Conservation (phyloP, 176 grass and related monocot genomes). For the Ananas comosus region DNA sequence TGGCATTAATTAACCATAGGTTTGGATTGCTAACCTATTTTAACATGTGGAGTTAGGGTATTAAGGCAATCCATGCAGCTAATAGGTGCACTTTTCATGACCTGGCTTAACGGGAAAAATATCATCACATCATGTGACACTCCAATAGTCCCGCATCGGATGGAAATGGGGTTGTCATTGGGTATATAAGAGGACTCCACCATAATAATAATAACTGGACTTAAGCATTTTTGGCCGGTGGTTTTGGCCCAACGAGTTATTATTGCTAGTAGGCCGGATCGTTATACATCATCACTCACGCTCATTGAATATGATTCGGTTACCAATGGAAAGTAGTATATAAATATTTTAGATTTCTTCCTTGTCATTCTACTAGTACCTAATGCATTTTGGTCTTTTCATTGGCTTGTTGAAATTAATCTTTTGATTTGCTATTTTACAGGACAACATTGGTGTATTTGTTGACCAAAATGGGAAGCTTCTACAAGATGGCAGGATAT, state of each 20-base stretch:
- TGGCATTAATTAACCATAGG: too few relatives aligned
- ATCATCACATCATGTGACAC: neutral
- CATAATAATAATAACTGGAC: too few relatives aligned
- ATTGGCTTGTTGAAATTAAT: conserved; percentile 3
- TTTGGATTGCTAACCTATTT: neutral
- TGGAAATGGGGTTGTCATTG: too few relatives aligned
- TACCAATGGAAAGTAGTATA: neutral
- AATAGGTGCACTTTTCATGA: neutral
- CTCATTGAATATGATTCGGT: neutral
- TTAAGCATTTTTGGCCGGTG: too few relatives aligned
- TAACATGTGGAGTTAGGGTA: neutral
- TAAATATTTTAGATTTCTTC: neutral
- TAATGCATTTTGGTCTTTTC: conserved; percentile 9
- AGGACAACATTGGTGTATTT: conserved; percentile 98
- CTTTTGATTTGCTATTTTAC: conserved; percentile 22
- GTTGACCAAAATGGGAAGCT: conserved; percentile 98
- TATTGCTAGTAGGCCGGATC: too few relatives aligned
- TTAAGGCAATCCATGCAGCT: neutral
- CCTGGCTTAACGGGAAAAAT: neutral
- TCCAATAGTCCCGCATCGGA: too few relatives aligned
- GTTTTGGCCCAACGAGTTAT: too few relatives aligned
- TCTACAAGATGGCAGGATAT: conserved; percentile 91
- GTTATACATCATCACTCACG: neutral
- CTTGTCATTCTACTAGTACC: neutral
- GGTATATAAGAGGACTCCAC: too few relatives aligned